Evolutionary conservation across 208 protist species (phyloP), one percentile per base, ranked within the genome.

Genomic region (Acanthamoeba triangularis): DNA sequence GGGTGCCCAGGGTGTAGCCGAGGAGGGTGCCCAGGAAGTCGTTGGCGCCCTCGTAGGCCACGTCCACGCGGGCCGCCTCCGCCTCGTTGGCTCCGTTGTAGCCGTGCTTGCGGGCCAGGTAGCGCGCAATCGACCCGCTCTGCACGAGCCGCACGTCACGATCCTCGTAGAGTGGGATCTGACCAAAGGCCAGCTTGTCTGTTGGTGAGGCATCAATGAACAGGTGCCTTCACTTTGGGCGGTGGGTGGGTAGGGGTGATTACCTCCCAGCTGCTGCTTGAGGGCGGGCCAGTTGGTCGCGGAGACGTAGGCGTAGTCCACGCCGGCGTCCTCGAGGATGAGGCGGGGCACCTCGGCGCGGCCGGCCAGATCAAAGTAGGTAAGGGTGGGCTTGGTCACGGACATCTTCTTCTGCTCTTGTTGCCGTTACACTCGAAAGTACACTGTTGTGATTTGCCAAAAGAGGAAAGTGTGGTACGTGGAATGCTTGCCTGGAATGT

Each of bases 91-190:
- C 80, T 35, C 80, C 80, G 52, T 88, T 88, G 80, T 65, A 88
- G 52, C 80, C 80, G 80, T 88, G 80, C 52, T 88, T 88, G 49
- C 30, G 41, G 80, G 80, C 80, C 41, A 88, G 33, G 52, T 88
- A 63, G 80, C 80, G 80, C 23, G 28, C 30, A 8, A 88, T 88
- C n/a, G 80, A 35, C 3, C 30, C 52, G 49, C 80, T 88, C 52
- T 88, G 80, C n/a, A 88, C 80, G 0, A 88, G 37, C 14, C 18
- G 13, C 28, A 61, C 30, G 11, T 41, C 80, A 16, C 8, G 47
- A 11, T 88, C 80, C 35, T 88, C 49, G 49, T 88, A 88, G 30
- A 54, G 41, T 8, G 80, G 80, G 30, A 88, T 41, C 80, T 88
- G 80, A 11, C 80, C 80, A 61, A 88, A 88, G 25, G 80, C 80